phyloP scores from a whole-genome alignment of 1,284 basidiomycete genomes.

The Hymenochaete sp. region DNA sequence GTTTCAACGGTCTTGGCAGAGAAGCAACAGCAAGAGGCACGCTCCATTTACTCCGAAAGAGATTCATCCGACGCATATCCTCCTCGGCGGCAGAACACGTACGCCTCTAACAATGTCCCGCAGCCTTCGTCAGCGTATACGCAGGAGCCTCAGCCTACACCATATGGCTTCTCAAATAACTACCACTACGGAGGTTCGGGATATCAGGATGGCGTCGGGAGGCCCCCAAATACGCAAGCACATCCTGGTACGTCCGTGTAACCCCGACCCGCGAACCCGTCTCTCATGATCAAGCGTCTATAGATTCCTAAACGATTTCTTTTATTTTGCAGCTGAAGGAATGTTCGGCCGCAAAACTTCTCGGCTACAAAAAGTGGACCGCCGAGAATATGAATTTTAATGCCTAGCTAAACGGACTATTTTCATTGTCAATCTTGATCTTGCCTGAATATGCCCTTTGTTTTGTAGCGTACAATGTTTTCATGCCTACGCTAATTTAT shows the following conservation, averaged over 20 bases:
- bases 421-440: no score
- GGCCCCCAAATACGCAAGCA: slow-evolving; percentile 34
- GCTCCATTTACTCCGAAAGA: slow-evolving; percentile 25
- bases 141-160: slow-evolving; percentile 38
- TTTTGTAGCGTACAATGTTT: no score
- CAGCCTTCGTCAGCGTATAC: slow-evolving; percentile 33
- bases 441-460: no score
- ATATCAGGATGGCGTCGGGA: slow-evolving; percentile 26
- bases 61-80: slow-evolving; percentile 13
- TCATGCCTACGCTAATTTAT: neutral
- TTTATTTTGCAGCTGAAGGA: slow-evolving; percentile 35
- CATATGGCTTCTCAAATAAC: slow-evolving; percentile 25
- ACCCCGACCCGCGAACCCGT: neutral
- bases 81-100: slow-evolving; percentile 17
- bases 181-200: slow-evolving; percentile 23
- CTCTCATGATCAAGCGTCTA: neutral
- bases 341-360: slow-evolving; percentile 47
- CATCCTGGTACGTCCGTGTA: slow-evolving; percentile 36
- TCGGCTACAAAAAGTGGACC: slow-evolving; percentile 27
- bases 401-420: no score
- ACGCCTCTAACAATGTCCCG: slow-evolving; percentile 21
- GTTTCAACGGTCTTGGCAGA: slow-evolving; percentile 46
- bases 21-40: slow-evolving; percentile 37
- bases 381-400: slow-evolving; percentile 6
- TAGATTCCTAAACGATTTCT: neutral